Evolutionary conservation across 345 rosid genomes (phyloP).

Genomic region (Acer yangbiense): DNA sequence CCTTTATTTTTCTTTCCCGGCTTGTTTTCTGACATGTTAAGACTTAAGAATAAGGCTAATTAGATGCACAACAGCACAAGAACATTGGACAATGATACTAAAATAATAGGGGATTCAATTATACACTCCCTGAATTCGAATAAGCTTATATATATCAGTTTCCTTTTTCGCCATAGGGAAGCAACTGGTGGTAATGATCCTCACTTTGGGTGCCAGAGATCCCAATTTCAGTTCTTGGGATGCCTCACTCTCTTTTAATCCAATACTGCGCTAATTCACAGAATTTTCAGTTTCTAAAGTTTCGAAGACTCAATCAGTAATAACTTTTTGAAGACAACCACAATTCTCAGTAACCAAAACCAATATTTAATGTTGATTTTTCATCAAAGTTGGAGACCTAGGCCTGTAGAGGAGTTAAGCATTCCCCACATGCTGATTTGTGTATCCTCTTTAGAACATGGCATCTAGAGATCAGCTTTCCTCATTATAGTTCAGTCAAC

Average conservation of each 20-base stretch:
- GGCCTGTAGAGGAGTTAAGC: too few relatives aligned
- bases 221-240: constrained; percentile 34
- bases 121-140: not conserved
- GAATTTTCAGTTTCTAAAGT: too few relatives aligned
- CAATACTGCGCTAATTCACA: not conserved
- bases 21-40: not conserved
- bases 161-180: not conserved
- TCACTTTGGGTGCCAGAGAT: constrained; percentile 49
- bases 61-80: not conserved
- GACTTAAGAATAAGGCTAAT: not conserved
- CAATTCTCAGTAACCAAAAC: too few relatives aligned
- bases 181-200: constrained; percentile 36
- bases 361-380: too few relatives aligned
- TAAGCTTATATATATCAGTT: not conserved
- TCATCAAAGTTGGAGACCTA: too few relatives aligned
- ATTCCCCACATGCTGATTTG: too few relatives aligned
- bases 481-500: too few relatives aligned
- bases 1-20: not conserved
- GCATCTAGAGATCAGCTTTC: too few relatives aligned
- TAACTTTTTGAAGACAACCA: too few relatives aligned
- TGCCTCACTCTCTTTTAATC: not conserved
- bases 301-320: too few relatives aligned
- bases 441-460: too few relatives aligned
- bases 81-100: not conserved
- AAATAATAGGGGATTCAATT: not conserved